phyloP scores from a whole-genome alignment of 2,329 filamentous ascomycete species.

The Fusarium humuli region DNA sequence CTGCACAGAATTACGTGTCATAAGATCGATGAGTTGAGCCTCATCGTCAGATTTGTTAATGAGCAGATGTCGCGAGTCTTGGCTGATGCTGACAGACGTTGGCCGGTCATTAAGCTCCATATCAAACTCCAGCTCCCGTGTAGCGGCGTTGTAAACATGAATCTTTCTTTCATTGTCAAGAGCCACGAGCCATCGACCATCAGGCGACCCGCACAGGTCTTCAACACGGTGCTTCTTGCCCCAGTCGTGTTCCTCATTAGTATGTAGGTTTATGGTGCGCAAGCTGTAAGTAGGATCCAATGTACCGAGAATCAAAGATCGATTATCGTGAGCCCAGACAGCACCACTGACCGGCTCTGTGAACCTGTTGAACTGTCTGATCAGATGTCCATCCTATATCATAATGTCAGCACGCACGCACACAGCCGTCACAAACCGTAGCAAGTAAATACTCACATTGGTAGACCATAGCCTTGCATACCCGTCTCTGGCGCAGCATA shows the following conservation, averaged over 20 bases:
- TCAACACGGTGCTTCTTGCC: slow-evolving; percentile 79
- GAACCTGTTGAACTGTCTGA: slow-evolving; percentile 76
- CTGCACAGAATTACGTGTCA: slow-evolving; percentile 76
- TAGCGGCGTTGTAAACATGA: slow-evolving; percentile 84
- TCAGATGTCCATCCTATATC: slow-evolving; percentile 69
- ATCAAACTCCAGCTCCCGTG: slow-evolving; percentile 79
- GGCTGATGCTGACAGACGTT: slow-evolving; percentile 83
- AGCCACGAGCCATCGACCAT: slow-evolving; percentile 83
- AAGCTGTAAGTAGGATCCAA: slow-evolving; percentile 76
- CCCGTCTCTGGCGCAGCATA: slow-evolving; percentile 83
- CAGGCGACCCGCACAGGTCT: slow-evolving; percentile 83
- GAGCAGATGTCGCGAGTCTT: slow-evolving; percentile 83
- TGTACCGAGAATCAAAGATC: slow-evolving; percentile 82
- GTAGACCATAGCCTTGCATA: slow-evolving; percentile 81
- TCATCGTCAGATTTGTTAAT: slow-evolving; percentile 84
- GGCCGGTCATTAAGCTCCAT: slow-evolving; percentile 73
- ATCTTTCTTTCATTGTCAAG: slow-evolving; percentile 78
- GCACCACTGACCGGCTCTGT: slow-evolving; percentile 89
- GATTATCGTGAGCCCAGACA: slow-evolving; percentile 85
- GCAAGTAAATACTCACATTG: slow-evolving; percentile 61
- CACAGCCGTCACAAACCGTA: not conserved
- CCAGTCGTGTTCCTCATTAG: slow-evolving; percentile 74
- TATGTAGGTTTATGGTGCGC: slow-evolving; percentile 76
- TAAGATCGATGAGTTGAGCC: slow-evolving; percentile 82
- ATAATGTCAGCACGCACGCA: slow-evolving; percentile 33